Base-by-base conservation (phyloP, 106 monocot genomes). In the Allium cepa region DNA sequence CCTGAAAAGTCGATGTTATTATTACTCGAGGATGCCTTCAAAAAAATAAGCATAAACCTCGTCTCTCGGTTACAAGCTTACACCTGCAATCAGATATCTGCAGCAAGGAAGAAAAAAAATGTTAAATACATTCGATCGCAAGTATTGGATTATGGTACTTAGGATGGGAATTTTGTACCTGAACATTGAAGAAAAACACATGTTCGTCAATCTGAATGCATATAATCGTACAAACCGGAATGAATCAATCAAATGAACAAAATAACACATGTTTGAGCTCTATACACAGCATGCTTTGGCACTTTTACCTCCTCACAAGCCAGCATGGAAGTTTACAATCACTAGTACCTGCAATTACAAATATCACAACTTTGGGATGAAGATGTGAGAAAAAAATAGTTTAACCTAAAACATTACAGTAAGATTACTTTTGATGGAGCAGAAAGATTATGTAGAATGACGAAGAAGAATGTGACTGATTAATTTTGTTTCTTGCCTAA, bases 1-100 rank as follows among this genome's bases (percentile, higher is more conserved):
- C 53, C 36, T 56, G 17, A 8, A 11, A 27, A 12, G 26, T 3
- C 15, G 17, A 4, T 65, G 55, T 56, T 56, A 56, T 86, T 86
- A 79, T 73, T 72, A 26, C 26, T 72, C 57, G 57, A 79, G 86
- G 82, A 82, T 77, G 86, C 76, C 76, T 81, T 76, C 78, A 82
- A 86, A 86, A 86, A 82, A 82, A 62, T 67, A 64, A 65, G 82
- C 86, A 86, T 70, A 18, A 82, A 59, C 76, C 82, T 76, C 73
- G 73, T 76, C 50, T 47, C 53, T 50, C 66, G 28, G 72, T 47
- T 64, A 28, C 56, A 64, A 53, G 53, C 78, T 72, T 57, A 63
- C 56, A 47, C 57, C 55, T 49, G 67, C 15, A 58, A 51, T 49
- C 47, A 59, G 46, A 63, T 55, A 69, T 69, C 79, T 73, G 72